Percentiles rank a stretch among this genome's conserved stretches.
Evolutionary conservation across 2,329 filamentous ascomycete genomes (phyloP).

Genomic region (Penicillium occitanis): DNA sequence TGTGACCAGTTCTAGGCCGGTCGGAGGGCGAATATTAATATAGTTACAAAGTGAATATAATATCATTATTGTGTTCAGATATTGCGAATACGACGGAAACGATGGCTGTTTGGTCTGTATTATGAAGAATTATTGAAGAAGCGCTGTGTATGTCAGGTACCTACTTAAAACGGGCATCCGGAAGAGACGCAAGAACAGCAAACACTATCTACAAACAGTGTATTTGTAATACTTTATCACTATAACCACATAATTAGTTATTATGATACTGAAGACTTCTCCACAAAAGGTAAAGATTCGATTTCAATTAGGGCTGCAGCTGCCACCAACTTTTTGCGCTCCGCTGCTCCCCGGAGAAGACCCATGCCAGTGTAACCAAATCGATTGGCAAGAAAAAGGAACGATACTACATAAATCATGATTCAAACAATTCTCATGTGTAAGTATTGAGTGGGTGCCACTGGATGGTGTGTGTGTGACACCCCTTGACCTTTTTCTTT

Average conservation of each 20-base stretch:
- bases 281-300: background rate
- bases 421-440: background rate
- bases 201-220: background rate
- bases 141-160: background rate
- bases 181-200: background rate
- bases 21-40: background rate
- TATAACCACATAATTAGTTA: background rate
- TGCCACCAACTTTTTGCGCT: slow-evolving; percentile 11
- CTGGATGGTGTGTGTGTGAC: background rate
- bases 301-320: slow-evolving; percentile 23
- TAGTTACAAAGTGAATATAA: background rate
- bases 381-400: background rate
- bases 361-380: slow-evolving; percentile 4
- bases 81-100: slow-evolving; percentile 3
- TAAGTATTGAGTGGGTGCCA: background rate
- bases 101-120: background rate
- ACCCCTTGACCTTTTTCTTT: background rate
- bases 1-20: slow-evolving; percentile 10
- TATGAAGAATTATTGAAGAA: background rate
- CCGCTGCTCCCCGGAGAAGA: slow-evolving; percentile 16
- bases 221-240: background rate
- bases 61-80: background rate
- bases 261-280: background rate
- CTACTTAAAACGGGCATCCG: background rate
- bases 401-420: slow-evolving; percentile 12